Evolutionary conservation across 1,284 basidiomycete genomes (phyloP).

Genomic region (Ceratobasidium sp.): DNA sequence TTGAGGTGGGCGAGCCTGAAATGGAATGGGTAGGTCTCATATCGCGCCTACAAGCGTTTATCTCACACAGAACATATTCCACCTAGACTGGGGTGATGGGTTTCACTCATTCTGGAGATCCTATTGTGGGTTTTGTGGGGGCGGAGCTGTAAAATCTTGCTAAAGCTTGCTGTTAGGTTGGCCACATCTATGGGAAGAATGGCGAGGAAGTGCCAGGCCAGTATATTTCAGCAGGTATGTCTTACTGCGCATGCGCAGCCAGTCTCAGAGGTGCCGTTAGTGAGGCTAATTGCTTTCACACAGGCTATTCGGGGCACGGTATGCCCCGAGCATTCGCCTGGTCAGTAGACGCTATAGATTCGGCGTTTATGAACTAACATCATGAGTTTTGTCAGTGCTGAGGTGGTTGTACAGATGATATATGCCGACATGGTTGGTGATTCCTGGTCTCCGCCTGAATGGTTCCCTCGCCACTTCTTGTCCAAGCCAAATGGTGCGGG

Average conservation of each 20-base stretch:
- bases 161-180: slow-evolving; percentile 66
- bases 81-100: slow-evolving; percentile 86
- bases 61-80: slow-evolving; percentile 48
- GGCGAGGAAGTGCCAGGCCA: slow-evolving; percentile 64
- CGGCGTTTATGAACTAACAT: slow-evolving; percentile 17
- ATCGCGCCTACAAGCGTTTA: slow-evolving; percentile 29
- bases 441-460: slow-evolving; percentile 69
- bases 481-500: background rate
- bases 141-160: background rate
- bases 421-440: slow-evolving; percentile 64
- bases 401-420: slow-evolving; percentile 76
- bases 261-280: background rate
- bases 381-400: slow-evolving; percentile 66
- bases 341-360: slow-evolving; percentile 59
- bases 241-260: slow-evolving; percentile 65
- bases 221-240: slow-evolving; percentile 81
- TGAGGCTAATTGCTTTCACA: background rate
- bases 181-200: slow-evolving; percentile 66
- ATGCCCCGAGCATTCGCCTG: slow-evolving; percentile 84
- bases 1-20: slow-evolving; percentile 67
- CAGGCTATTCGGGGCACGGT: slow-evolving; percentile 31
- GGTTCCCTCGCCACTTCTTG: slow-evolving; percentile 67
- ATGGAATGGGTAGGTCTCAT: slow-evolving; percentile 76
- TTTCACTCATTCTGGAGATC: slow-evolving; percentile 73
- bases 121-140: slow-evolving; percentile 69